Evolutionary conservation across 2,329 filamentous ascomycete genomes (phyloP), one percentile per base, ranked within the genome.

Genomic region (Aspergillus viridinutans): DNA sequence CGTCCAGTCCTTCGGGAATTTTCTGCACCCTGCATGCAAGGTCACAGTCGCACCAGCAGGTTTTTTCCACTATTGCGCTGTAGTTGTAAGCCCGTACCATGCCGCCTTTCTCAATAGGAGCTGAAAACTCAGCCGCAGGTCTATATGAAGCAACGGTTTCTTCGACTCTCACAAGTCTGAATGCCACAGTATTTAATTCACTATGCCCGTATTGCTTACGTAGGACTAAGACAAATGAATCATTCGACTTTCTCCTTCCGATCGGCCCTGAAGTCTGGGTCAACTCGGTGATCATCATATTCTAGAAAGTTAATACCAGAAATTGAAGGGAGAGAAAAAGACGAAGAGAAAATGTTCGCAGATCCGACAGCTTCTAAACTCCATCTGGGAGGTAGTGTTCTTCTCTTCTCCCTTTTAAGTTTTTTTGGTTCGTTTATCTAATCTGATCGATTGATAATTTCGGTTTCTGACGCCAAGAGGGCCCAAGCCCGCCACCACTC

Each of bases 371-470:
- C 32, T 38, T 17, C 32, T 38, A 38, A 12, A 43, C n/a, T 21
- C 40, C 40, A 17, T 35, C 4, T 14, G 32, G 12, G 12, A 6
- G 32, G 20, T 21, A 21, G n/a, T 20, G n/a, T 20, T 43, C 14
- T 6, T 40, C 14, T 17, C 32, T 35, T 17, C 14, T 7, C 32
- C 2, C 4, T 21, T 23, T 43, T n/a, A 17, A n/a, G 40, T 21
- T 47, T 7, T 20, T 23, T 45, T 1, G 12, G 12, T 50, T 14
- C 43, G 42, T 60, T 58, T 54, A 60, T 60, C 58, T 60, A 60
- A 60, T 60, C 58, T 58, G 58, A 60, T 60, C 29, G 54, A 58
- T 58, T 49, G 53, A 60, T 50, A 58, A 58, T 47, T 35, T 48
- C 21, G 25, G 17, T 49, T 14, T 47, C 43, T 26, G 12, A 25